Conservation (phyloP, 176 grass and related monocot genomes). For the Saccharum officinarum region DNA sequence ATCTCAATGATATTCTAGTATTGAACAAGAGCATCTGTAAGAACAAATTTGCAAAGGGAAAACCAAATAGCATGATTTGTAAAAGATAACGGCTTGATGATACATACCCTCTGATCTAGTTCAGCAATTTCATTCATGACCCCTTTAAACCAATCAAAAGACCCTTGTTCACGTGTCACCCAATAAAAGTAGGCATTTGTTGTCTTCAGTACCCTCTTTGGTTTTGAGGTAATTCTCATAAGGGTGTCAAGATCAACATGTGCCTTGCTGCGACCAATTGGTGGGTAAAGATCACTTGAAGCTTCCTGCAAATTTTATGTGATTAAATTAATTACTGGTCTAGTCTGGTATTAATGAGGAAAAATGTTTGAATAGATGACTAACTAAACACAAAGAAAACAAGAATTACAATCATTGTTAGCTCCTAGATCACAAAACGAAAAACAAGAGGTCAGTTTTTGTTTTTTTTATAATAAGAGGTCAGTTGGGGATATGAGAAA, state of each 20-base stretch:
- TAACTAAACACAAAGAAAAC: constrained; percentile 25
- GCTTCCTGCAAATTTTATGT: constrained; percentile 47
- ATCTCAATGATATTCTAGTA: constrained; percentile 75
- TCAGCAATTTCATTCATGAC: constrained; percentile 89
- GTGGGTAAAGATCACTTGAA: constrained; percentile 60
- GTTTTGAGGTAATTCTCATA: constrained; percentile 65
- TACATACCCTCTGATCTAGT: constrained; percentile 68
- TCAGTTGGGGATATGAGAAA: constrained; percentile 3
- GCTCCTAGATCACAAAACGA: neutral
- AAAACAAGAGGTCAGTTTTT: neutral
- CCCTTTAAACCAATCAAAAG: constrained; percentile 94
- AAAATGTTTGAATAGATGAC: neutral
- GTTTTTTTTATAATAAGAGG: neutral
- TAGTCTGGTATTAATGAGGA: neutral
- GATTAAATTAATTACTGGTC: constrained; percentile 1
- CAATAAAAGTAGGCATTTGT: constrained; percentile 92
- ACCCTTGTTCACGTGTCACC: constrained; percentile 86
- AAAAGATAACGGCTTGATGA: neutral
- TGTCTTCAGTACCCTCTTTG: constrained; percentile 71
- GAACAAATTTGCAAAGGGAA: constrained; percentile 9
- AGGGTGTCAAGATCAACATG: constrained; percentile 68
- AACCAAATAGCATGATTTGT: neutral
- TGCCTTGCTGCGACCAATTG: constrained; percentile 47
- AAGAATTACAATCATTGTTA: neutral
- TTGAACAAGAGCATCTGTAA: constrained; percentile 18